Conservation (phyloP, 805 yeast genomes). For the Clavispora phyllophila region DNA sequence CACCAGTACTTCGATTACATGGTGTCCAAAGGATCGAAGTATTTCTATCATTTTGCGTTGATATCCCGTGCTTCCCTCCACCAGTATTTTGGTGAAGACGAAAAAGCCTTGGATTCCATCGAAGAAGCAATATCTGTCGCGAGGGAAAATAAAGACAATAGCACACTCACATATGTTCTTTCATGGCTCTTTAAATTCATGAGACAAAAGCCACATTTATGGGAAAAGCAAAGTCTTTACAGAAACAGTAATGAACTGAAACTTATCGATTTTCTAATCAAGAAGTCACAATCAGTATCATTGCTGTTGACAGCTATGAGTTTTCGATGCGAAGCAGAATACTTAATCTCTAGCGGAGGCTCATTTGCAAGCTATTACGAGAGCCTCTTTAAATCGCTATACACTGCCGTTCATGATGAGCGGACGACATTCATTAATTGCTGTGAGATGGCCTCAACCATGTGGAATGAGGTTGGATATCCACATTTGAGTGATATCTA, state of each 20-base stretch:
- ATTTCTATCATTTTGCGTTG: slow-evolving; percentile 72
- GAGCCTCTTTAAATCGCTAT: slow-evolving; percentile 52
- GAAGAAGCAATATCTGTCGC: slow-evolving; percentile 88
- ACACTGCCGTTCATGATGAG: slow-evolving; percentile 48
- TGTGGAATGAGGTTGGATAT: slow-evolving; percentile 52
- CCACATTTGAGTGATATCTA: slow-evolving; percentile 43
- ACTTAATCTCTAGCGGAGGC: slow-evolving; percentile 48
- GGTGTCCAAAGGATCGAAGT: slow-evolving; percentile 59
- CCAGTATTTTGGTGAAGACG: slow-evolving; percentile 59
- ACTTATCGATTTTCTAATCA: slow-evolving; percentile 55
- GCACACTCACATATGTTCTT: slow-evolving; percentile 65
- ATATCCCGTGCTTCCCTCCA: slow-evolving; percentile 68
- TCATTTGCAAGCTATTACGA: slow-evolving; percentile 44
- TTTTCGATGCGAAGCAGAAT: slow-evolving; percentile 59
- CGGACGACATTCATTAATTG: slow-evolving; percentile 40
- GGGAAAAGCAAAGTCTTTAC: slow-evolving; percentile 43
- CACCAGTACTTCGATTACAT: slow-evolving; percentile 70
- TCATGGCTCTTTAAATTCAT: slow-evolving; percentile 72
- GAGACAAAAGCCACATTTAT: slow-evolving; percentile 57
- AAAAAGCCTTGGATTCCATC: slow-evolving; percentile 70
- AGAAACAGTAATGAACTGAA: slow-evolving; percentile 54
- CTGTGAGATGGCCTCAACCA: slow-evolving; percentile 40
- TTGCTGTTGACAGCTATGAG: slow-evolving; percentile 53
- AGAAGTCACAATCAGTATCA: slow-evolving; percentile 48
- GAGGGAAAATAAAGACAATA: slow-evolving; percentile 72